phyloP scores from a whole-genome alignment of 768 basidiomycete species.

The Auriculariales sp. region DNA sequence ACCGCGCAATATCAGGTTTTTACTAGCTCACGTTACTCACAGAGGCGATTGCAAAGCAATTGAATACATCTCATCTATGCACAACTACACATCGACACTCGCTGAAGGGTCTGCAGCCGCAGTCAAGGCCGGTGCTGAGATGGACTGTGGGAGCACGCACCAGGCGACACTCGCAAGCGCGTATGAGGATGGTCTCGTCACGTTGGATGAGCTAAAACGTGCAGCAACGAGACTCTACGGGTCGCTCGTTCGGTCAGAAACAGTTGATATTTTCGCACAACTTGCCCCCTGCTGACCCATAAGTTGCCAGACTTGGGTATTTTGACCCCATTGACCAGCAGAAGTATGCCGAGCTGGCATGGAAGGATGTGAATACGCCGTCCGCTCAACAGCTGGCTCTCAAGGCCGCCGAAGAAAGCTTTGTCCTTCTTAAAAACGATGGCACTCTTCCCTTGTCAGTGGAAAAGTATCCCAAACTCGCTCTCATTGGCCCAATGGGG shows the following conservation, averaged over 20 bases:
- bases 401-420: slow-evolving; percentile 36
- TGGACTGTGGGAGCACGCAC: slow-evolving; percentile 41
- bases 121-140: slow-evolving; percentile 37
- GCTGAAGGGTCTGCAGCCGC: slow-evolving; percentile 34
- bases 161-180: slow-evolving; percentile 29
- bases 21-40: slow-evolving; percentile 12
- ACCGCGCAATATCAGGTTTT: not conserved
- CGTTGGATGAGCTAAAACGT: slow-evolving; percentile 25
- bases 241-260: slow-evolving; percentile 34
- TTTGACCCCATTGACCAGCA: slow-evolving; percentile 37
- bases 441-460: slow-evolving; percentile 29
- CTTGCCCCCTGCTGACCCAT: no score
- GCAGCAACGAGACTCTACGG: slow-evolving; percentile 34
- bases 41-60: slow-evolving; percentile 44
- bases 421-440: slow-evolving; percentile 54
- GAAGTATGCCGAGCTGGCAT: slow-evolving; percentile 35
- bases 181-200: slow-evolving; percentile 32
- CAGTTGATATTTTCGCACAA: no score
- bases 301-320: slow-evolving; percentile 38
- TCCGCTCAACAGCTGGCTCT: slow-evolving; percentile 33
- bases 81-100: slow-evolving; percentile 30
- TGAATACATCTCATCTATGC: slow-evolving; percentile 33
- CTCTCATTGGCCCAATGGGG: slow-evolving; percentile 44
- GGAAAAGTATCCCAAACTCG: slow-evolving; percentile 18
- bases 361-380: slow-evolving; percentile 33